These are phyloP conservation scores for Petrea volubilis DNA, from an alignment of 257 asterid species.

Conservation along the genomic window DNA sequence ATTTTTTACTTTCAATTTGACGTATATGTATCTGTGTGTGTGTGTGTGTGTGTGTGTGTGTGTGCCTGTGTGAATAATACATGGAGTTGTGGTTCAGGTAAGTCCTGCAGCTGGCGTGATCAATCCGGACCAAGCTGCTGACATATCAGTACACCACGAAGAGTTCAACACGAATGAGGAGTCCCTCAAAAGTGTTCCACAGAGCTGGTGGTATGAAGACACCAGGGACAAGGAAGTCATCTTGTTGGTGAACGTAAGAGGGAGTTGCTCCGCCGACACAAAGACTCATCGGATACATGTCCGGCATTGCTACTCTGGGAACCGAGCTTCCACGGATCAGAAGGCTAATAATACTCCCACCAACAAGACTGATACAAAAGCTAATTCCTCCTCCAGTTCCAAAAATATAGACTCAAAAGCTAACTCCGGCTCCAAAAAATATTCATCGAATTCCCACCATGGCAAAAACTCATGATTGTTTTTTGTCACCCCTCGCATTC, in stretches of 20 bases:
- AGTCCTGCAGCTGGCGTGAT: constrained; percentile 71
- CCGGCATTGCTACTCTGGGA: constrained; percentile 42
- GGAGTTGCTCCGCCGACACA: constrained; percentile 49
- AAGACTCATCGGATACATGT: constrained; percentile 51
- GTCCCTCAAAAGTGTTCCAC: constrained; percentile 60
- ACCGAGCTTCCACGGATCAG: constrained; percentile 25
- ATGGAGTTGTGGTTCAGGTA: constrained; percentile 43
- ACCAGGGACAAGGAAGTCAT: constrained; percentile 69
- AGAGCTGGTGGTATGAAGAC: constrained; percentile 85
- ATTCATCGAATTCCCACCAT: constrained; percentile 32
- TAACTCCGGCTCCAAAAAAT: too few relatives aligned
- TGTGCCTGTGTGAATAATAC: too few relatives aligned
- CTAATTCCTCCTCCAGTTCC: too few relatives aligned
- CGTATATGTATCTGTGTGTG: too few relatives aligned
- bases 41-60: too few relatives aligned
- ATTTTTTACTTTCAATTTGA: too few relatives aligned
- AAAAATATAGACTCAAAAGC: too few relatives aligned
- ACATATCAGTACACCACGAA: constrained; percentile 58
- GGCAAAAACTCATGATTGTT: too few relatives aligned
- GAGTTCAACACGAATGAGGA: constrained; percentile 66
- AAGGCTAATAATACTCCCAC: constrained; percentile 36
- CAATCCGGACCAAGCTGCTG: constrained; percentile 55
- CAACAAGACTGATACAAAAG: too few relatives aligned
- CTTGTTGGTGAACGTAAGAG: constrained; percentile 55
- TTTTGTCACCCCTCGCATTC: too few relatives aligned